Percentiles rank a stretch among this genome's conserved stretches.
These are phyloP conservation scores for Pseudogymnoascus pannorum DNA, from an alignment of 2,329 filamentous ascomycete genomes.

Conservation along the genomic window DNA sequence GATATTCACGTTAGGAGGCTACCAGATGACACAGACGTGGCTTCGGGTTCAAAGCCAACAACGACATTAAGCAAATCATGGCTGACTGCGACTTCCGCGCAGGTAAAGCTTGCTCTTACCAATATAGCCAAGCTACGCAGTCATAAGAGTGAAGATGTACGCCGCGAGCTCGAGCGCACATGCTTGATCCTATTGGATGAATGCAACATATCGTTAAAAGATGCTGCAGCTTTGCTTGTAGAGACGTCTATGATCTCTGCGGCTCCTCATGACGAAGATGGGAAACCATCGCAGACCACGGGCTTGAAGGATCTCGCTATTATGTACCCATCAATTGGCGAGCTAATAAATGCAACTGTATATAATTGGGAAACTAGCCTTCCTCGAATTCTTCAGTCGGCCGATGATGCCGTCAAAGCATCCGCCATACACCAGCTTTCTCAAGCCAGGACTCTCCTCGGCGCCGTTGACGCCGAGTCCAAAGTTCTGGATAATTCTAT, in stretches of 20 bases:
- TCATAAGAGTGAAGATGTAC: conserved; percentile 63
- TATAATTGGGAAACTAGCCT: conserved; percentile 78
- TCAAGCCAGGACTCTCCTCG: conserved; percentile 61
- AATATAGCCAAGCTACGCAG: conserved; percentile 68
- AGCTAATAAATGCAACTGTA: conserved; percentile 61
- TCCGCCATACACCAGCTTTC: conserved; percentile 69
- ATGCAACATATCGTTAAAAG: conserved; percentile 64
- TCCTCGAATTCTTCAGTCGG: conserved; percentile 73
- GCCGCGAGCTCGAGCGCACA: conserved; percentile 57
- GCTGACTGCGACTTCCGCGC: conserved; percentile 70
- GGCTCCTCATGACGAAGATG: conserved; percentile 39
- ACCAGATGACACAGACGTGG: conserved; percentile 22
- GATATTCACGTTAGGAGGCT: conserved; percentile 48
- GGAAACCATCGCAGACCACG: conserved; percentile 33
- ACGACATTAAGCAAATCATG: conserved; percentile 43
- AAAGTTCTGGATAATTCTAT: conserved; percentile 61
- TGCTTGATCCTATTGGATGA: conserved; percentile 72
- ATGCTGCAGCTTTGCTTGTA: conserved; percentile 63
- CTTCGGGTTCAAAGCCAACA: conserved; percentile 27
- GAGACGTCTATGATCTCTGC: conserved; percentile 73
- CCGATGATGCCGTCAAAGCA: conserved; percentile 71
- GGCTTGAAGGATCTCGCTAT: conserved; percentile 54
- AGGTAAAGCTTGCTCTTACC: conserved; percentile 76
- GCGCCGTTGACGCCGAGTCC: conserved; percentile 55
- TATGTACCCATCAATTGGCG: conserved; percentile 54